These are phyloP conservation scores for Rhizophora apiculata DNA, from an alignment of 345 rosid genomes.

Conservation along the genomic window DNA sequence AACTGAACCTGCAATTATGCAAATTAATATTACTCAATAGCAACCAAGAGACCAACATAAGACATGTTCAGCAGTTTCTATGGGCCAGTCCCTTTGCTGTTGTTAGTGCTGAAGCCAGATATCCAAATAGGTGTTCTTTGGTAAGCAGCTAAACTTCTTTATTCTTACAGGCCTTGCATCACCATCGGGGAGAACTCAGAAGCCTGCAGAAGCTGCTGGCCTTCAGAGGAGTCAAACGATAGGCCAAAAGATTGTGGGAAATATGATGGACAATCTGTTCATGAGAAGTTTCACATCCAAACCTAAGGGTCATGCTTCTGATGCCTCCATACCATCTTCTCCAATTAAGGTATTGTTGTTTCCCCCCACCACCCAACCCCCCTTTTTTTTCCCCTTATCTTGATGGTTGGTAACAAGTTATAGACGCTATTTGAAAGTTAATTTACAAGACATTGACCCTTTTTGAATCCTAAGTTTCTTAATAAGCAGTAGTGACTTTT, in stretches of 20 bases:
- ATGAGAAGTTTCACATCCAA: constrained; percentile 77
- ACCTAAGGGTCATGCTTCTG: constrained; percentile 52
- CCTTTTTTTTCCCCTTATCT: neutral
- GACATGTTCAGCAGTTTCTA: neutral
- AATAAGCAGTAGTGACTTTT: no score
- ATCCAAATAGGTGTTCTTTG: neutral
- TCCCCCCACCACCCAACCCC: neutral
- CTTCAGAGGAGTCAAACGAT: constrained; percentile 71
- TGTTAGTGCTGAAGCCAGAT: neutral
- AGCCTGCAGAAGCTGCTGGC: constrained; percentile 48
- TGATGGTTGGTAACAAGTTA: neutral
- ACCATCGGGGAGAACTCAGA: constrained; percentile 72
- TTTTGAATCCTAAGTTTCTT: no score
- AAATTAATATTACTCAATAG: neutral
- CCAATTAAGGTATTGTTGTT: constrained; percentile 59
- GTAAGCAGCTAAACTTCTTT: constrained; percentile 6
- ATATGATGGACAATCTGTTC: constrained; percentile 84
- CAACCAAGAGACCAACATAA: neutral
- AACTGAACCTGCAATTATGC: neutral
- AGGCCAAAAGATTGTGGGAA: constrained; percentile 80
- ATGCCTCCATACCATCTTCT: constrained; percentile 65
- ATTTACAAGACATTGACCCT: neutral
- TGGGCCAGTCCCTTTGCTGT: neutral
- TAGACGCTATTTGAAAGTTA: constrained; percentile 2
- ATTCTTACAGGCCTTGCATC: constrained; percentile 64